Conservation (phyloP, 345 rosid species). For the Bruguiera parviflora region DNA sequence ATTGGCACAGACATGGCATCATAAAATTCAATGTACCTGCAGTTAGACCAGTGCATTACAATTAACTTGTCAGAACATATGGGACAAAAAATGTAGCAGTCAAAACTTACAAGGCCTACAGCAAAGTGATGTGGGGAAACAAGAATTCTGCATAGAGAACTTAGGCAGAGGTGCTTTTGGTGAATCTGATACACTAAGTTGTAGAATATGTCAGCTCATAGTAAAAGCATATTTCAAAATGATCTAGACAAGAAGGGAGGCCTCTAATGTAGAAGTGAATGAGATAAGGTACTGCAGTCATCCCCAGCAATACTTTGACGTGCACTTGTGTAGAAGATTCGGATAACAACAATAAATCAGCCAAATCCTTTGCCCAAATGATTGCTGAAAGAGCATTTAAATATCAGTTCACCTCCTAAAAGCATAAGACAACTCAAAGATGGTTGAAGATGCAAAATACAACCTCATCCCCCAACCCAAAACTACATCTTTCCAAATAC, state of each 20-base stretch:
- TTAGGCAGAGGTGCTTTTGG: slow-evolving; percentile 74
- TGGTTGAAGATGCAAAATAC: neutral
- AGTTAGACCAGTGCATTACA: slow-evolving; percentile 26
- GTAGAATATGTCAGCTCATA: slow-evolving; percentile 53
- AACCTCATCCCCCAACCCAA: neutral
- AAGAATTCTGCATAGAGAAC: slow-evolving; percentile 62
- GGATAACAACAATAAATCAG: slow-evolving; percentile 16
- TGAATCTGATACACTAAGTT: slow-evolving; percentile 53
- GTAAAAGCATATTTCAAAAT: slow-evolving; percentile 5
- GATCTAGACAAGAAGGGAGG: slow-evolving; percentile 12
- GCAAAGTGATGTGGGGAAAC: slow-evolving; percentile 58
- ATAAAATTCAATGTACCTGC: slow-evolving; percentile 93
- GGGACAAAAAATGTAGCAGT: slow-evolving; percentile 11
- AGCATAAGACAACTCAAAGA: neutral
- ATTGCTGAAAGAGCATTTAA: too few relatives aligned
- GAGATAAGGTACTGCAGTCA: slow-evolving; percentile 3
- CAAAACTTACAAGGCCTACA: slow-evolving; percentile 54
- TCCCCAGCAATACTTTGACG: slow-evolving; percentile 17
- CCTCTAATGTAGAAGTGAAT: neutral
- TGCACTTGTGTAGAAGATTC: slow-evolving; percentile 13
- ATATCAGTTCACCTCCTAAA: neutral
- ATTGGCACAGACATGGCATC: slow-evolving; percentile 93
- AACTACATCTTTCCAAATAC: too few relatives aligned
- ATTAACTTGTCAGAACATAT: slow-evolving; percentile 37
- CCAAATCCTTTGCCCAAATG: slow-evolving; percentile 12